Evolutionary conservation across 2,329 filamentous ascomycete genomes (phyloP).

Genomic region (Colletotrichum sp.): DNA sequence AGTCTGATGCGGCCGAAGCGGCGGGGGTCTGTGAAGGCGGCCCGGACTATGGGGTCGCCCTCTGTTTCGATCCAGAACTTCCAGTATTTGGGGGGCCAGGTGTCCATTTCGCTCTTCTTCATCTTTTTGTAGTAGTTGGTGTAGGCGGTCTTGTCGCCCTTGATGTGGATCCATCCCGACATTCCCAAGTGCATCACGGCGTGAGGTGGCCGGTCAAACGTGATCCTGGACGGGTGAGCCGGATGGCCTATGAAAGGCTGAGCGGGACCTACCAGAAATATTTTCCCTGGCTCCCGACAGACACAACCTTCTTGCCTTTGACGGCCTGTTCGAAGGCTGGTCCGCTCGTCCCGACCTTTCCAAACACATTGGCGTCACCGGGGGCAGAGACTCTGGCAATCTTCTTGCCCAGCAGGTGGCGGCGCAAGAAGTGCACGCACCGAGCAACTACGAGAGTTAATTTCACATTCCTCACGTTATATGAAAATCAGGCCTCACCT

Average conservation of each 20-base stretch:
- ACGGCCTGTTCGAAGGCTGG: slow-evolving; percentile 76
- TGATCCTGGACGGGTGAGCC: slow-evolving; percentile 36
- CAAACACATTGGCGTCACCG: slow-evolving; percentile 86
- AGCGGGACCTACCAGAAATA: slow-evolving; percentile 77
- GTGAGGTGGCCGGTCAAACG: slow-evolving; percentile 79
- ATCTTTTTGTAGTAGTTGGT: slow-evolving; percentile 82
- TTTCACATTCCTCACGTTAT: not conserved
- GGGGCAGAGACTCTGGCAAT: slow-evolving; percentile 73
- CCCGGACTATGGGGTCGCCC: slow-evolving; percentile 56
- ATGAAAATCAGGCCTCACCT: slow-evolving; percentile 38
- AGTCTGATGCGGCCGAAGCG: slow-evolving; percentile 81
- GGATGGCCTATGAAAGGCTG: no score
- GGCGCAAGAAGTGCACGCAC: slow-evolving; percentile 83
- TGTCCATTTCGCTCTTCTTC: slow-evolving; percentile 59
- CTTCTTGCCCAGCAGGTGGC: slow-evolving; percentile 83
- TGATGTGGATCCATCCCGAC: slow-evolving; percentile 89
- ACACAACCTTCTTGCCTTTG: slow-evolving; percentile 72
- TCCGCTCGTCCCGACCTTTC: slow-evolving; percentile 85
- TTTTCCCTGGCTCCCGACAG: slow-evolving; percentile 88
- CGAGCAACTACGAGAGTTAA: slow-evolving; percentile 68
- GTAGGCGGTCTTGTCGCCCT: slow-evolving; percentile 77
- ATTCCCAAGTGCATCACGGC: slow-evolving; percentile 88
- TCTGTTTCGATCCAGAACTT: slow-evolving; percentile 80
- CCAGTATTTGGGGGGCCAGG: slow-evolving; percentile 90
- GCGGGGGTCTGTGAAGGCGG: slow-evolving; percentile 85